Conservation (phyloP, 768 basidiomycete genomes). For the Tylopilus subfusipes region DNA sequence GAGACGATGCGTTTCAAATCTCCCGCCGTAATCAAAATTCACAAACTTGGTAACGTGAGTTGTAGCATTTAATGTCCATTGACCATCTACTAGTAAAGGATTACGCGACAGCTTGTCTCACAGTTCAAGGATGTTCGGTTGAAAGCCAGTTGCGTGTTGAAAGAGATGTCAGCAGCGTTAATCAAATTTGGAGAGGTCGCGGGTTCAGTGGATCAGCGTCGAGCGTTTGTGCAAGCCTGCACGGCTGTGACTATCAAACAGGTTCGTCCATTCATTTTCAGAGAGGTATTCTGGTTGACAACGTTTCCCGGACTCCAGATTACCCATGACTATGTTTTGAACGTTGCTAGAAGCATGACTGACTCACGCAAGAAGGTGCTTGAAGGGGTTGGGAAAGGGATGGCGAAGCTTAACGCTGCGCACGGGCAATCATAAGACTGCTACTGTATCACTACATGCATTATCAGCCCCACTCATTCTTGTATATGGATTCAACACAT, state of each 20-base stretch:
- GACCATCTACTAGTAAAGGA: not conserved
- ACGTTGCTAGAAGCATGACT: constrained; percentile 58
- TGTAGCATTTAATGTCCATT: not conserved
- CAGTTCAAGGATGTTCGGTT: constrained; percentile 61
- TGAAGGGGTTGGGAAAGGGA: constrained; percentile 71
- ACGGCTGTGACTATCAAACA: constrained; percentile 35
- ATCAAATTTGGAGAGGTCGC: constrained; percentile 49
- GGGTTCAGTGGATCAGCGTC: constrained; percentile 50
- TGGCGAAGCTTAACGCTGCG: constrained; percentile 47
- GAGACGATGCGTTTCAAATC: constrained; percentile 74
- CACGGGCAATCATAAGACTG: constrained; percentile 30
- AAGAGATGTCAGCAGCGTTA: constrained; percentile 54
- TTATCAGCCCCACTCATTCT: constrained; percentile 27
- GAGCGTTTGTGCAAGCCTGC: constrained; percentile 51
- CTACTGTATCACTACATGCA: constrained; percentile 4
- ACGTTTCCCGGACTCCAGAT: constrained; percentile 38
- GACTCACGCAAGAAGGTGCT: constrained; percentile 70
- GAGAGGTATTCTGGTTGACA: not conserved
- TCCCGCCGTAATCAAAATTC: constrained; percentile 61
- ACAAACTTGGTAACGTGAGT: constrained; percentile 71
- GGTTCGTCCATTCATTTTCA: constrained; percentile 27
- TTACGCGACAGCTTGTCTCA: constrained; percentile 52
- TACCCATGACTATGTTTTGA: constrained; percentile 59
- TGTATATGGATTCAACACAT: constrained; percentile 19
- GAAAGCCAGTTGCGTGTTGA: constrained; percentile 48